Percentiles rank a stretch among this genome's conserved stretches.
Evolutionary conservation across 257 asterid genomes (phyloP).

Genomic region (Ilex asprella): DNA sequence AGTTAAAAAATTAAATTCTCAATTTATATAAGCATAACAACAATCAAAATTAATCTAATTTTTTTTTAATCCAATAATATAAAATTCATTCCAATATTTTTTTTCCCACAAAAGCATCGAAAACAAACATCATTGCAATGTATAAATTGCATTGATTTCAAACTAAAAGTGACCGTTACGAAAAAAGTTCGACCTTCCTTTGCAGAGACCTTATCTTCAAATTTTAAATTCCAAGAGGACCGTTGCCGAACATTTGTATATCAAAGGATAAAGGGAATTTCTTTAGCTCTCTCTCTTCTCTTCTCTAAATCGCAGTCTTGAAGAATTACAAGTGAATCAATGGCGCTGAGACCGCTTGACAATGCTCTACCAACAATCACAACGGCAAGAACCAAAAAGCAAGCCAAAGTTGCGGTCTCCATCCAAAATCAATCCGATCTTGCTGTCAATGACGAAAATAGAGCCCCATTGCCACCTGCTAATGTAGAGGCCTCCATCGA

Average conservation of each 20-base stretch:
- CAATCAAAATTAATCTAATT: too few species aligned
- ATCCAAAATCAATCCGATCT: conserved; percentile 35
- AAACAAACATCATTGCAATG: too few species aligned
- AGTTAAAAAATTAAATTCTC: too few species aligned
- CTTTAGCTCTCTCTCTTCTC: conserved; percentile 15
- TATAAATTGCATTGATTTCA: too few species aligned
- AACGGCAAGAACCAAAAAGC: conserved; percentile 73
- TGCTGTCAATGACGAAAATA: conserved; percentile 69
- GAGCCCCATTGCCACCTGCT: conserved; percentile 32
- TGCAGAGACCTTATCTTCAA: conserved; percentile 5
- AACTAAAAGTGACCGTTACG: conserved; percentile 39
- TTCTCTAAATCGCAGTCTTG: conserved; percentile 1
- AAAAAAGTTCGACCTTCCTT: conserved; percentile 3
- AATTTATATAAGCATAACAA: too few species aligned
- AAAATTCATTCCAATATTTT: too few species aligned
- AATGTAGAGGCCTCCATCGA: conserved; percentile 60
- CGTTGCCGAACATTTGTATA: conserved; percentile 44
- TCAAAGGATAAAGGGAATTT: conserved; percentile 16
- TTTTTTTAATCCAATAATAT: too few species aligned
- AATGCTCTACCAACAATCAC: conserved; percentile 52
- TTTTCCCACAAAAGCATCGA: too few species aligned
- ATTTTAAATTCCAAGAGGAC: conserved; percentile 60
- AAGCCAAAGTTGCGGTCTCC: conserved; percentile 37
- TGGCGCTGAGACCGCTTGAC: conserved; percentile 87
- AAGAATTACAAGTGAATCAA: conserved; percentile 14